These are phyloP conservation scores for Hypericum perforatum DNA, from an alignment of 345 rosid genomes.

Conservation along the genomic window DNA sequence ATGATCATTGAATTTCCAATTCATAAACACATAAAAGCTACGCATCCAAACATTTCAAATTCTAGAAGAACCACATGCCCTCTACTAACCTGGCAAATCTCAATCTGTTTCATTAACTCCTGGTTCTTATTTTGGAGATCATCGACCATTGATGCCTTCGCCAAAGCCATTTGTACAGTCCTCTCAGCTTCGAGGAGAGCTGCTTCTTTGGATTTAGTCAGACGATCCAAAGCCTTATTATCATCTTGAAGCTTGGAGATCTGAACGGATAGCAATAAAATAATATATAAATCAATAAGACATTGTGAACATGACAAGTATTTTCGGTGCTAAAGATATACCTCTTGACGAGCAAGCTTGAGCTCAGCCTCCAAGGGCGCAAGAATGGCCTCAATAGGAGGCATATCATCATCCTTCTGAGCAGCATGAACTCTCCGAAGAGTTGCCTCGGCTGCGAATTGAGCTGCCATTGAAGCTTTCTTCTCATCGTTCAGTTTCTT, in stretches of 20 bases:
- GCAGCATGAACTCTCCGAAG: conserved; percentile 49
- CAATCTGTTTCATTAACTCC: conserved; percentile 45
- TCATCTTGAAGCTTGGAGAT: conserved; percentile 40
- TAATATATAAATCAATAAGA: too few relatives aligned
- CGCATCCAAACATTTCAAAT: neutral
- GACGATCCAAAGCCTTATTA: conserved; percentile 38
- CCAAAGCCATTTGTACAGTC: conserved; percentile 38
- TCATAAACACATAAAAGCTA: too few relatives aligned
- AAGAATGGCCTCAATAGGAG: conserved; percentile 47
- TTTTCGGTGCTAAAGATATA: conserved; percentile 4
- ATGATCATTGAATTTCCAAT: too few relatives aligned
- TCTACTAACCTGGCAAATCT: conserved; percentile 38
- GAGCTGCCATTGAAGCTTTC: conserved; percentile 38
- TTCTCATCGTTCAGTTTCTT: conserved; percentile 42
- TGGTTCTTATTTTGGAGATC: conserved; percentile 46
- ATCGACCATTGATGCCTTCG: conserved; percentile 44
- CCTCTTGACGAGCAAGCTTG: conserved; percentile 39
- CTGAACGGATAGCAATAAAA: conserved; percentile 5
- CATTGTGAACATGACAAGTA: too few relatives aligned
- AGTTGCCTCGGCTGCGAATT: conserved; percentile 46
- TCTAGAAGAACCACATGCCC: neutral
- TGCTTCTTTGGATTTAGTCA: conserved; percentile 44
- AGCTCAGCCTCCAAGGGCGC: conserved; percentile 44
- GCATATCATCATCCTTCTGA: conserved; percentile 46
- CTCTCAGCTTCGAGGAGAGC: conserved; percentile 46